These are phyloP conservation scores for Picochlorum costavermella DNA, from an alignment of 139 green algal species.

Conservation along the genomic window DNA sequence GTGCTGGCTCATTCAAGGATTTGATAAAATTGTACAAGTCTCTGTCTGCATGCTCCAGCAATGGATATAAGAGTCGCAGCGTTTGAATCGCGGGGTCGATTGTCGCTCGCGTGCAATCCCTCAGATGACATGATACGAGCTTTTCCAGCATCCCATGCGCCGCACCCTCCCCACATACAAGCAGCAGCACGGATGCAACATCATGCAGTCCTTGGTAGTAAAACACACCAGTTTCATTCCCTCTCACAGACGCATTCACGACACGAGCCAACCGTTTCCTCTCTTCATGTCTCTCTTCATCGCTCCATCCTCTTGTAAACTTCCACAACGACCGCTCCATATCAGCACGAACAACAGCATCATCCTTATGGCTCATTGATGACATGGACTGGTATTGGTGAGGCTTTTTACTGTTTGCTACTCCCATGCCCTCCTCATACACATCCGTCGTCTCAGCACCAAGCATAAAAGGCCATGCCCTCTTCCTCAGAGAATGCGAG, in stretches of 20 bases:
- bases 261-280: conserved; percentile 48
- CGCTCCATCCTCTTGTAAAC: conserved; percentile 46
- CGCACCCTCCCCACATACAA: conserved; percentile 43
- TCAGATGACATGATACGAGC: conserved; percentile 49
- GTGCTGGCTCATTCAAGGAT: conserved; percentile 17
- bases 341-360: conserved; percentile 49
- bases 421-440: not conserved
- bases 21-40: conserved; percentile 30
- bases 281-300: conserved; percentile 33
- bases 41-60: conserved; percentile 36
- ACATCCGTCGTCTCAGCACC: conserved; percentile 19
- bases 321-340: conserved; percentile 67
- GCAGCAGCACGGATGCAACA: conserved; percentile 75
- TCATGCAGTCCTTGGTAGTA: conserved; percentile 87
- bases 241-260: conserved; percentile 51
- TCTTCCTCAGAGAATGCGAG: conserved; percentile 42
- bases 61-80: conserved; percentile 49
- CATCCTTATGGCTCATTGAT: conserved; percentile 40
- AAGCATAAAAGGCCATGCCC: conserved; percentile 64
- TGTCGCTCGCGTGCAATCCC: conserved; percentile 64
- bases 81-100: conserved; percentile 61
- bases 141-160: conserved; percentile 48
- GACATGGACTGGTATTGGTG: conserved; percentile 7
- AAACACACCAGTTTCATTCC: conserved; percentile 34
- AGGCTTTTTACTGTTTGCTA: not conserved